Base-by-base conservation (phyloP, 2,329 filamentous ascomycete genomes). In the Magnaporthiopsis rhizophila region DNA sequence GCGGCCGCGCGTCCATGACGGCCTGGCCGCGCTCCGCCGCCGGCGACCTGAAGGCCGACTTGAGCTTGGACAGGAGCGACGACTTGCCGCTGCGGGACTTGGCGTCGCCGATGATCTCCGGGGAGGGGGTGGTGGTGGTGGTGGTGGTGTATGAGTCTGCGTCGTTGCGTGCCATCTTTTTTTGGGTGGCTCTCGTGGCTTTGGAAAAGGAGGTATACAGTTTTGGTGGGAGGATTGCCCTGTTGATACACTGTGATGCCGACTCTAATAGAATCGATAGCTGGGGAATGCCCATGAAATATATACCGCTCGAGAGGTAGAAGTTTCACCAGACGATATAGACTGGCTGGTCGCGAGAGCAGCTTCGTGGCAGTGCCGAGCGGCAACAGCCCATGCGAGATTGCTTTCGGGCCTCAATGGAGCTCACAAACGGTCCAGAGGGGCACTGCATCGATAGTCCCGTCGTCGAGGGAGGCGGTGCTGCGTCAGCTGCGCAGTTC, bases 21-120 rank as follows among this genome's bases (percentile, higher is more conserved):
- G 28, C 13, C 60, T 56, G 28, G 18, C 60, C 6, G 18, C 60
- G 60, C 26, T 62, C 38, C 34, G 28, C 38, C 6, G 60, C 34
- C 11, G 60, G 36, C 5, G 60, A 62, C 60, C 30, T 53, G 60
- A 62, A 26, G n/a, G 38, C 60, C 6, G 18, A 30, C 34, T 62
- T 62, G 18, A 62, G 24, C 34, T 56, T 62, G 36, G 60, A 28
- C 18, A 62, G 21, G n/a, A 62, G 18, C 8, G 21, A 53, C 18
- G 45, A 7, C n/a, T 11, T 53, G 45, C 18, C 45, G 45, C 18
- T 21, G 11, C 38, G 3, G 60, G 36, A 3, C n/a, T 32, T 50
- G 3, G 11, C 9, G 15, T 38, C 15, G 38, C 18, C 7, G 2
- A 1, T 21, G 13, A 50, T 53, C 34, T 45, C 60, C 45, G 34